phyloP scores from a whole-genome alignment of 148 eudicot species.

The Dianthus caryophyllus region DNA sequence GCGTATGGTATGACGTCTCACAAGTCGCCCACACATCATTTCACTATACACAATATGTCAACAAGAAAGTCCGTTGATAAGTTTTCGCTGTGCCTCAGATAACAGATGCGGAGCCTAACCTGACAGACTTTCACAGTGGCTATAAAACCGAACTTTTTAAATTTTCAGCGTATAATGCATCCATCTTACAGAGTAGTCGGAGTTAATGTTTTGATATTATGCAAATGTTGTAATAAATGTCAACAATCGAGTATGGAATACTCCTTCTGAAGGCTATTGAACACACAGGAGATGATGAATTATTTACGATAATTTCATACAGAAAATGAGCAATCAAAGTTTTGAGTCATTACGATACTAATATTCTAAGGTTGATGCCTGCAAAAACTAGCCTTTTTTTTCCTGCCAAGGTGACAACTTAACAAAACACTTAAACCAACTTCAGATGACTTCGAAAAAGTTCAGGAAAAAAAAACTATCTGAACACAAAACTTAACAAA shows the following conservation, averaged over 20 bases:
- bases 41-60: not conserved
- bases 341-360: too few relatives aligned
- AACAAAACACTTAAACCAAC: too few relatives aligned
- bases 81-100: conserved; percentile 4
- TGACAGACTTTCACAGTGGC: too few relatives aligned
- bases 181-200: not conserved
- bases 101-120: not conserved
- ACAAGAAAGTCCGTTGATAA: not conserved
- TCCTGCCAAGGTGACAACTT: too few relatives aligned
- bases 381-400: too few relatives aligned
- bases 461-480: too few relatives aligned
- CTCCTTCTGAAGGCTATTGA: not conserved
- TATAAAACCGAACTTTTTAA: too few relatives aligned
- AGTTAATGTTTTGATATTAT: conserved; percentile 7
- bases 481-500: too few relatives aligned
- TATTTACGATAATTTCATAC: not conserved
- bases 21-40: not conserved
- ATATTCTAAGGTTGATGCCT: too few relatives aligned
- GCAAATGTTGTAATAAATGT: conserved; percentile 2
- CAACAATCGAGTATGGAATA: not conserved
- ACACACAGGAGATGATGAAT: conserved; percentile 9
- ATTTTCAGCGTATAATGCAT: too few relatives aligned
- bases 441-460: too few relatives aligned
- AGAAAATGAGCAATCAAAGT: too few relatives aligned
- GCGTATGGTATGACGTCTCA: not conserved